phyloP scores from a whole-genome alignment of 2,329 filamentous ascomycete genomes.

The Monosporascus sp. region DNA sequence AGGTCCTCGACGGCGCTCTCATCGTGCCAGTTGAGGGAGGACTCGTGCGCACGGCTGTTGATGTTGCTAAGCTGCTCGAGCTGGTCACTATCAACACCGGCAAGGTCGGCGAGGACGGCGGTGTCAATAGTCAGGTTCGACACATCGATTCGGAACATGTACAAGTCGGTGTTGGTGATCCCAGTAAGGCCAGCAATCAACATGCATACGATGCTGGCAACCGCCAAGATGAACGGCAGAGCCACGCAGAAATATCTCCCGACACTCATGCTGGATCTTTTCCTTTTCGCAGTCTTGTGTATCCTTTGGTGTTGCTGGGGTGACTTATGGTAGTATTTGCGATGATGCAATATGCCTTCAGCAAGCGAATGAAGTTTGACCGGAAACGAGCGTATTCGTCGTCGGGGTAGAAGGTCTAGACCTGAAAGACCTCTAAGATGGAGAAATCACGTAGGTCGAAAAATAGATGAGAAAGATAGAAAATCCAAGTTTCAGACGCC shows the following conservation, averaged over 20 bases:
- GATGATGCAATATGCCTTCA: background rate
- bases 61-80: background rate
- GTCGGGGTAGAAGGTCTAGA: no score
- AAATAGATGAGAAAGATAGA: no score
- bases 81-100: constrained; percentile 7
- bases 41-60: background rate
- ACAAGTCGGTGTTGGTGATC: constrained; percentile 49
- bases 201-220: constrained; percentile 69
- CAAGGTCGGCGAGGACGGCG: constrained; percentile 24
- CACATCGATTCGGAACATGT: constrained; percentile 57
- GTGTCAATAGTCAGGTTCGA: constrained; percentile 51
- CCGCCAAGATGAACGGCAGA: constrained; percentile 75
- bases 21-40: background rate
- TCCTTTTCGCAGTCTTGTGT: constrained; percentile 9
- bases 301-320: background rate
- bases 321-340: background rate
- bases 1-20: background rate
- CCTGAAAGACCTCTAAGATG: no score
- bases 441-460: no score
- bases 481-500: no score
- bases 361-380: constrained; percentile 1
- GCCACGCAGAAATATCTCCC: constrained; percentile 83
- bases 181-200: constrained; percentile 52
- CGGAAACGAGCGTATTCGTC: no score
- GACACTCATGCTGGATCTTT: constrained; percentile 45